Base-by-base conservation (phyloP, 768 basidiomycete species). In the Fistulinella prunicolor region DNA sequence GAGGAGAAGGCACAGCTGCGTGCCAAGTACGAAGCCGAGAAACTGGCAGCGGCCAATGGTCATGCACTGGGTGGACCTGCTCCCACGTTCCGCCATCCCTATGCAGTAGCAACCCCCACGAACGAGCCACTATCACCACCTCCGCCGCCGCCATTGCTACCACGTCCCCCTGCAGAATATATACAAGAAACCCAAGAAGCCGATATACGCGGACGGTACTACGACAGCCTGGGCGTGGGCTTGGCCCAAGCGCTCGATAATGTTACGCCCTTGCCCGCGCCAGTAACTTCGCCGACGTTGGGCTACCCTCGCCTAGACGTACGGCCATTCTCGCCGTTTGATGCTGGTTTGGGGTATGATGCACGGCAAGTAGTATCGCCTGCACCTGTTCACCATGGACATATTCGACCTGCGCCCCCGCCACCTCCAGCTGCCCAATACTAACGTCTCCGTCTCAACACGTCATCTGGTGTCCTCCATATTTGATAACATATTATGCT, bases 111-210 rank as follows among this genome's bases (percentile, higher is more conserved):
- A n/a, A 58, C 39, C 0, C 50, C 59, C 8, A 38, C 40, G 16
- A 44, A 8, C 35, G 46, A 50, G 9, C 52, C 69, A 4, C 71
- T 72, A 0, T n/a, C n/a, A n/a, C n/a, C n/a, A n/a, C n/a, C n/a
- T n/a, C n/a, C n/a, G n/a, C 89, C 86, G 0, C 87, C 88, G 1
- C 87, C 89, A 8, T 69, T 91, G 51, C 70, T 78, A 72, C 89
- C 89, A 3, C 81, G 83, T 42, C 89, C 89, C 1, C 89, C 89
- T 9, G 80, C 64, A 6, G 83, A 86, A 46, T 91, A 91, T 62
- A 89, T 92, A 51, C 80, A 85, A 53, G 85, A 91, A 69, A 91
- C 89, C 16, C 83, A 79, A 51, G 83, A 84, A 55, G 87, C 84
- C 55, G 86, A 91, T 55, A 70, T 77, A 14, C 76, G 85, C 14